phyloP scores from a whole-genome alignment of 2,329 filamentous ascomycete genomes.

The Fusarium stilboides region DNA sequence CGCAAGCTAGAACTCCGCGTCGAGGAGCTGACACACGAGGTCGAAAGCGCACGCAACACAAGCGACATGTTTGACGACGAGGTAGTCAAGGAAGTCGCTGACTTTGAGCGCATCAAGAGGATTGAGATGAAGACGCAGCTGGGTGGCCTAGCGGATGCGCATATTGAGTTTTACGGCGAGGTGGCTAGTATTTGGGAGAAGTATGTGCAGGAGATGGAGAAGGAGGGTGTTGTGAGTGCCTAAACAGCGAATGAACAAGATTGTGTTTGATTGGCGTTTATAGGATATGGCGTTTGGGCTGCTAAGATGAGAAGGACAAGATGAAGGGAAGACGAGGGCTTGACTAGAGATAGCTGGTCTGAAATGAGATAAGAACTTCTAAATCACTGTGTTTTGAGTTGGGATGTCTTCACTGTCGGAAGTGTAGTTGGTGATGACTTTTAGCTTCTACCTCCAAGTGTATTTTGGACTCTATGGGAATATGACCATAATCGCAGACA shows the following conservation, averaged over 20 bases:
- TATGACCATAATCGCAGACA: no score
- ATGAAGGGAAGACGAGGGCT: constrained; percentile 16
- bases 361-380: constrained; percentile 1
- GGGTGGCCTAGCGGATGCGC: constrained; percentile 84
- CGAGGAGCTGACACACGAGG: constrained; percentile 89
- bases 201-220: constrained; percentile 91
- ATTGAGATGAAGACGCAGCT: constrained; percentile 92
- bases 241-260: not conserved
- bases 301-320: constrained; percentile 13
- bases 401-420: no score
- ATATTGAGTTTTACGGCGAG: constrained; percentile 87
- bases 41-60: constrained; percentile 87
- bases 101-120: constrained; percentile 97
- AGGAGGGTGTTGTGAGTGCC: constrained; percentile 62
- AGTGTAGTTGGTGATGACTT: no score
- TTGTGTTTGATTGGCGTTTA: constrained; percentile 31
- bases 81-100: constrained; percentile 90
- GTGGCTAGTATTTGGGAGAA: constrained; percentile 89
- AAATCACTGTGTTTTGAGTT: no score
- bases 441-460: no score
- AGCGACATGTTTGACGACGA: constrained; percentile 97
- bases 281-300: constrained; percentile 42
- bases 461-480: no score
- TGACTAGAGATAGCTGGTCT: constrained; percentile 21
- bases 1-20: constrained; percentile 94